Evolutionary conservation across 2,329 filamentous ascomycete species (phyloP), one percentile per base, ranked within the genome.

Genomic region (Aspergillus flavus): DNA sequence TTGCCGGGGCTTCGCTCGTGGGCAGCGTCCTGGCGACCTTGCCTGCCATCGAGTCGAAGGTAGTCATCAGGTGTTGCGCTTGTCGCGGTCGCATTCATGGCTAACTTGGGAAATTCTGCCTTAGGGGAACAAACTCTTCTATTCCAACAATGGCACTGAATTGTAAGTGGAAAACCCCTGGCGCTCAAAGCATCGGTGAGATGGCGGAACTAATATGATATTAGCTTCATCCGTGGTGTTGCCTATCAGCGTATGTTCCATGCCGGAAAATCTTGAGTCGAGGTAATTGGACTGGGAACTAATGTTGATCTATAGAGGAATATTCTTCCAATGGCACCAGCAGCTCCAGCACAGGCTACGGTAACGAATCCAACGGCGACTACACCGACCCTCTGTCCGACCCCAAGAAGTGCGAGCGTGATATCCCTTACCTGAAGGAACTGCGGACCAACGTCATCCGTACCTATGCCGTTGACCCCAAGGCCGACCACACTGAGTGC

Each of bases 401-500:
- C 74, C 80, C 81, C 62, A 80, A 82, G 39, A 79, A 81, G 70
- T 98, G 95, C 86, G 86, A 87, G 78, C 92, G 94, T 72, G 95
- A 99, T 77, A 87, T 99, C 56, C 92, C 93, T 54, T 87, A 91
- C 72, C 85, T 99, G 69, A 78, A 86, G 76, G 83, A 92, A 78
- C 86, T 97, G 65, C 85, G 88, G 67, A 97, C 93, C 80, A 99
- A 99, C 83, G 89, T 89, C 72, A 94, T 99, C 79, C 94, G 95
- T 79, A 94, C 95, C 61, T 99, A 99, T 79, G 93, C 94, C 72
- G 88, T 98, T 73, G 87, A 98, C 82, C 92, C 94, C 28, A 87
- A 84, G 19, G 79, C 84, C 69, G 85, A 96, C 81, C 95, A 99
- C 83, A 84, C 85, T 59, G 85, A 84, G 58, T 98, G 95, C 83